Base-by-base conservation (phyloP, 495 filamentous ascomycete species). In the Penicillium longicatenatum region DNA sequence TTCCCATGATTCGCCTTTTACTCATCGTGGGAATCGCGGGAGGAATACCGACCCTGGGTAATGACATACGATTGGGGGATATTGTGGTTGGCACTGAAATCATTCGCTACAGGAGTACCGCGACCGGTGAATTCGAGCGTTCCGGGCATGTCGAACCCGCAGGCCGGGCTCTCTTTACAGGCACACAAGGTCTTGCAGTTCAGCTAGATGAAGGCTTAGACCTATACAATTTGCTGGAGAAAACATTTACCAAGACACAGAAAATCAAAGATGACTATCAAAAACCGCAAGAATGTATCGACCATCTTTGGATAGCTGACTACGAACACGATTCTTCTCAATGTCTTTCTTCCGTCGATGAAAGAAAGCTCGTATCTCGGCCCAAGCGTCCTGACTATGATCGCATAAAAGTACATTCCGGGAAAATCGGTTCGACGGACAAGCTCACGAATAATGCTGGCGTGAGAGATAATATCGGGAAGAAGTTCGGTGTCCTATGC, bases 201-300 rank as follows among this genome's bases (percentile, higher is more conserved):
- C 14, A 50, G 7, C 17, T 31, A 9, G 47, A 50, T 21, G 47
- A 50, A 19, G 47, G 30, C 3, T 35, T 50, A 33, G 30, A 50
- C 29, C 29, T 50, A 9, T 24, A 50, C n/a, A 11, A 50, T 10
- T 8, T 50, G 16, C 26, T 50, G 8, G 26, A 50, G 29, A 21
- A 35, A 29, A 20, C 47, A n/a, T 50, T 50, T 20, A 24, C 22
- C 26, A 50, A 50, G 14, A 50, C 47, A 12, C 47, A 50, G 26
- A 50, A 50, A 35, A 50, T 50, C 6, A 50, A 33, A 33, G 47
- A 50, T 11, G 30, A 35, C n/a, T 50, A 50, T 50, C 47, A 50
- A 16, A 24, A 33, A 16, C 47, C 47, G 14, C 47, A 19, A 5
- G 10, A 33, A 20, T 14, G 1, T 5, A 24, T 19, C 26, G 47